Conservation (phyloP, 2,329 filamentous ascomycete genomes). For the Keithomyces neogunnii region DNA sequence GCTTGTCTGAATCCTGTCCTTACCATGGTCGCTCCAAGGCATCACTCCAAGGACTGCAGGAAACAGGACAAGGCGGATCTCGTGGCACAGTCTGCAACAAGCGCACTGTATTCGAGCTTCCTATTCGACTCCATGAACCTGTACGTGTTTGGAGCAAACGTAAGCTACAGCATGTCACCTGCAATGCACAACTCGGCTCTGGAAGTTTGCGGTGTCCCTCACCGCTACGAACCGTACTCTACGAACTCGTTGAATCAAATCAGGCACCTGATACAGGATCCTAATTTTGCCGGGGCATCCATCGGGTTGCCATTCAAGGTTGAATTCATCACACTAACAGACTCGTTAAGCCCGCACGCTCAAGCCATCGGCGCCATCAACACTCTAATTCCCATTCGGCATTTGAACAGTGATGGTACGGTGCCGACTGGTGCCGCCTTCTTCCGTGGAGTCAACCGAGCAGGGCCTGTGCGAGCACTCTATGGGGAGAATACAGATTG, state of each 20-base stretch:
- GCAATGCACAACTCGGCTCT: conserved; percentile 71
- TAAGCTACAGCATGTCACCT: conserved; percentile 65
- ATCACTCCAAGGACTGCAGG: conserved; percentile 9
- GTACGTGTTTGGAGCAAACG: conserved; percentile 65
- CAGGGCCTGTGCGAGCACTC: conserved; percentile 58
- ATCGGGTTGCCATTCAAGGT: conserved; percentile 70
- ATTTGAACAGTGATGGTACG: conserved; percentile 45
- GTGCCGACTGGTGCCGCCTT: conserved; percentile 47
- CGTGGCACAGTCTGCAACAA: conserved; percentile 55
- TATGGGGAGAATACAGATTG: conserved; percentile 79
- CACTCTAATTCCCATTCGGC: conserved; percentile 63
- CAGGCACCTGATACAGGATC: conserved; percentile 54
- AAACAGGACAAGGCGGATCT: conserved; percentile 26
- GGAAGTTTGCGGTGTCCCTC: conserved; percentile 57
- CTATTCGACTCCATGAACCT: conserved; percentile 62
- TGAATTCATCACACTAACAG: conserved; percentile 58
- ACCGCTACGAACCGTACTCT: conserved; percentile 57
- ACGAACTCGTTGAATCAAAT: conserved; percentile 54
- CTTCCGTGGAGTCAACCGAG: conserved; percentile 45
- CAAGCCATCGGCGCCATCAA: conserved; percentile 70
- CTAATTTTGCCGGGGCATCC: conserved; percentile 63
- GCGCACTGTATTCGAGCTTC: conserved; percentile 58
- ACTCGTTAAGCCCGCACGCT: conserved; percentile 64
- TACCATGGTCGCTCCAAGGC: conserved; percentile 46
- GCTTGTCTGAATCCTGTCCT: conserved; percentile 58